phyloP scores from a whole-genome alignment of 352 stramenopile genomes.

The Globisporangium apiculatum region DNA sequence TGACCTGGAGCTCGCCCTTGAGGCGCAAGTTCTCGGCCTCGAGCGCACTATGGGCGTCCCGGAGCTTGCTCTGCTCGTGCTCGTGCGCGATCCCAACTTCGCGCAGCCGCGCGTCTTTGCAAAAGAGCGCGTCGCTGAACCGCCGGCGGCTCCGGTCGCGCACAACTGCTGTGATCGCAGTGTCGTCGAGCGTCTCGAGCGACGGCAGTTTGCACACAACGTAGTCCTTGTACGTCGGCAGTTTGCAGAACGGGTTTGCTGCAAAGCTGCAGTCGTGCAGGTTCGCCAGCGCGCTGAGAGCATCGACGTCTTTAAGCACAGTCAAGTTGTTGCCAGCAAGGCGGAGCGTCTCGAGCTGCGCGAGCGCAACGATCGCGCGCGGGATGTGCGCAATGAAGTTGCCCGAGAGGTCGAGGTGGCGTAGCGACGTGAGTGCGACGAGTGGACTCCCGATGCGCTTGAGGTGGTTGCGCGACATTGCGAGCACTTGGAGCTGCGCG shows the following conservation, averaged over 20 bases:
- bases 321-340: conserved; percentile 66
- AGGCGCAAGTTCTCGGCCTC: conserved; percentile 69
- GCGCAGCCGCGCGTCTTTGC: conserved; percentile 41
- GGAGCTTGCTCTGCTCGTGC: conserved; percentile 46
- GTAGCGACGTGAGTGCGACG: conserved; percentile 34
- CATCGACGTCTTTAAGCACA: conserved; percentile 66
- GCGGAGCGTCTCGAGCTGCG: conserved; percentile 51
- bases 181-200: conserved; percentile 56
- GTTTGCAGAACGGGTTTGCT: conserved; percentile 66
- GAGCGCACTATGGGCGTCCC: conserved; percentile 44
- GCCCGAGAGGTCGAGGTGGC: conserved; percentile 56
- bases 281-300: conserved; percentile 48
- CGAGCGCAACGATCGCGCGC: conserved; percentile 33
- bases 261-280: conserved; percentile 50
- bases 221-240: conserved; percentile 74
- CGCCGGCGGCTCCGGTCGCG: conserved; percentile 58
- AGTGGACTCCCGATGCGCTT: conserved; percentile 46
- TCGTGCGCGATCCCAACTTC: conserved; percentile 37
- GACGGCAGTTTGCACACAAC: conserved; percentile 53
- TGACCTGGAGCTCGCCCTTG: conserved; percentile 71
- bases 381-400: conserved; percentile 82
- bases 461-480: conserved; percentile 62
- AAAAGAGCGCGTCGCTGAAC: conserved; percentile 53
- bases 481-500: conserved; percentile 31
- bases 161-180: conserved; percentile 26